Evolutionary conservation across 805 yeast species (phyloP).

Genomic region (Jamesozyma rosinii): DNA sequence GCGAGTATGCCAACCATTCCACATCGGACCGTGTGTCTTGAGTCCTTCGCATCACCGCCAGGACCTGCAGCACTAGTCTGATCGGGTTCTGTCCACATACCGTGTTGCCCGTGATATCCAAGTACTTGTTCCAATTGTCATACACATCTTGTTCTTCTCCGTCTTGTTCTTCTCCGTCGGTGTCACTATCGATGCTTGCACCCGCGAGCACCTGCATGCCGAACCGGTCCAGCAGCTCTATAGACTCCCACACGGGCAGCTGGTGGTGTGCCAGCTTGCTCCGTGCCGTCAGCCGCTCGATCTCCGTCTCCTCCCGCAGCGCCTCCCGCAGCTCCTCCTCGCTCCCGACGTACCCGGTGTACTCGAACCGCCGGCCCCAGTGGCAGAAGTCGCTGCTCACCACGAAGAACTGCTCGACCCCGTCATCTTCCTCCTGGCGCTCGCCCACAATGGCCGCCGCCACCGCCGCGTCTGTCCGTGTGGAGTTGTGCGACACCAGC

Average conservation of each 20-base stretch:
- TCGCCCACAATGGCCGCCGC: constrained; percentile 45
- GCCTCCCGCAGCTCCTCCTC: constrained; percentile 21
- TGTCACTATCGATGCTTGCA: constrained; percentile 9
- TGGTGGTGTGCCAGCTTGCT: constrained; percentile 23
- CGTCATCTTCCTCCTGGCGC: constrained; percentile 45
- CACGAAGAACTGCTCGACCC: constrained; percentile 54
- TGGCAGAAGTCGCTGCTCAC: constrained; percentile 91
- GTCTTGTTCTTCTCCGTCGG: constrained; percentile 18
- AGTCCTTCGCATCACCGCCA: constrained; percentile 10
- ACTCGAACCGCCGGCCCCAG: constrained; percentile 71
- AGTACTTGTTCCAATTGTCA: constrained; percentile 55
- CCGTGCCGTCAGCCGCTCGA: constrained; percentile 23
- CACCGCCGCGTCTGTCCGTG: constrained; percentile 35
- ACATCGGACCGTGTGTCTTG: constrained; percentile 28
- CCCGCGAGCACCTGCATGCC: constrained; percentile 49
- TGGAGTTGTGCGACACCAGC: constrained; percentile 58
- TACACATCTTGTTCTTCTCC: constrained; percentile 41
- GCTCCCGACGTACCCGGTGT: constrained; percentile 40
- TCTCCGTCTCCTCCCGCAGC: constrained; percentile 29
- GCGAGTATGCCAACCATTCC: constrained; percentile 72
- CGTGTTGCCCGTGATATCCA: constrained; percentile 69
- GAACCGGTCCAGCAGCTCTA: constrained; percentile 57
- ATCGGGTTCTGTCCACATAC: constrained; percentile 90
- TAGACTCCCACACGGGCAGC: constrained; percentile 58
- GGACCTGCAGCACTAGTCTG: constrained; percentile 40